Conservation (phyloP, 495 filamentous ascomycete species). For the Glonium stellatum region DNA sequence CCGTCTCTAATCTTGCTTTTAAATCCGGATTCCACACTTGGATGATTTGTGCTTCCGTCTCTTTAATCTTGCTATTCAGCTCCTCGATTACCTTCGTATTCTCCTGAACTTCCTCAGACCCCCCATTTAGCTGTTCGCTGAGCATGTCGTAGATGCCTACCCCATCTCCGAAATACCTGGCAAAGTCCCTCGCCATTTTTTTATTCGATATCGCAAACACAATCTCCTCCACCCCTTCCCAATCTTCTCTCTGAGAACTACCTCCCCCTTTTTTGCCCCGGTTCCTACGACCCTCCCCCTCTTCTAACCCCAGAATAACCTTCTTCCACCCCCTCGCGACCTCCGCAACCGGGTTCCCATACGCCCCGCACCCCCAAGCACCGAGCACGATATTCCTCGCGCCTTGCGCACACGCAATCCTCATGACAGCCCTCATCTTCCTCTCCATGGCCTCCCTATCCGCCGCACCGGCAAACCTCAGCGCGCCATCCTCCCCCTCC, state of each 20-base stretch:
- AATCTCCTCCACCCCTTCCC: constrained; percentile 39
- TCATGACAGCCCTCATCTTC: constrained; percentile 38
- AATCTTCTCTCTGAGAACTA: constrained; percentile 11
- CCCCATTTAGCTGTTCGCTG: neutral
- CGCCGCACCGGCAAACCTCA: constrained; percentile 10
- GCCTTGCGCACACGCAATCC: constrained; percentile 27
- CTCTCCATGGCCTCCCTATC: constrained; percentile 23
- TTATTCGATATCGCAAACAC: constrained; percentile 44
- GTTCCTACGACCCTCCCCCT: neutral
- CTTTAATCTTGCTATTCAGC: constrained; percentile 21
- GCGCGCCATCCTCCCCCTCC: constrained; percentile 12
- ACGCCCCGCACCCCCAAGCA: constrained; percentile 38
- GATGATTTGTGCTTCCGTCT: constrained; percentile 24
- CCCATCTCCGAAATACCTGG: constrained; percentile 22
- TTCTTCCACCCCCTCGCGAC: constrained; percentile 34
- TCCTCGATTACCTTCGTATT: constrained; percentile 16
- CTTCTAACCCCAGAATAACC: constrained; percentile 20
- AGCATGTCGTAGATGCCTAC: constrained; percentile 17
- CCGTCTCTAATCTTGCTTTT: constrained; percentile 15
- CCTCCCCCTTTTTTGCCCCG: constrained; percentile 10
- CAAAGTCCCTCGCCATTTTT: constrained; percentile 33
- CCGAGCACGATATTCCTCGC: constrained; percentile 34
- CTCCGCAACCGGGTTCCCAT: constrained; percentile 36
- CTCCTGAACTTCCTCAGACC: constrained; percentile 11
- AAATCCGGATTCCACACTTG: constrained; percentile 23